Evolutionary conservation across 768 basidiomycete genomes (phyloP), one percentile per base, ranked within the genome.

Genomic region (Trametes elegans): DNA sequence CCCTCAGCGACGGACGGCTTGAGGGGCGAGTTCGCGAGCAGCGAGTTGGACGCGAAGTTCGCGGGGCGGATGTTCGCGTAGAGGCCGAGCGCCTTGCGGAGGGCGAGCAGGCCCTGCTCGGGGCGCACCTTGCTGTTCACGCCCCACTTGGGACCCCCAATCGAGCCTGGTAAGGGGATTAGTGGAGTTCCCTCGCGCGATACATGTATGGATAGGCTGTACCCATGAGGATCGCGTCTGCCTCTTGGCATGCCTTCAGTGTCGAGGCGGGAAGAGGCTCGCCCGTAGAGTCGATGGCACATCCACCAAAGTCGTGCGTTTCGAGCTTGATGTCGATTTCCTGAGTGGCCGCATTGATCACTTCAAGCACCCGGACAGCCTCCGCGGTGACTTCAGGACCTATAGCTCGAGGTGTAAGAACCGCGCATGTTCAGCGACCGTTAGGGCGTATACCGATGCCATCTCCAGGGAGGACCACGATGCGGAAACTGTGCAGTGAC

Each of bases 111-210:
- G 50, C 97, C 97, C 57, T 84, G 83, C 70, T 99, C 97, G 16
- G 97, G 97, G 52, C 97, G 86, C 49, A 98, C 83, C 70, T 88
- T 87, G 57, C 83, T 80, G 53, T 85, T 82, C 3, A 95, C 88
- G 43, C 93, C 95, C 97, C 97, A 99, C 73, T 98, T 98, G 13
- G 97, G 97, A n/a, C 97, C 97, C 55, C 97, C 97, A 62, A 98
- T 90, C 18, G 96, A 88, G 62, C 96, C 96, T 98, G 53, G 19
- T 3, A 21, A 18, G 31, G 18, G 6, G 18, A 13, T 34, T 4
- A 46, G 29, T 34, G 4, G 10, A 21, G 11, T 28, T 8, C 11
- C 5, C 13, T 35, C 5, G 13, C 11, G 16, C 4, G 3, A 7
- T 21, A 18, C 11, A 3, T 28, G 28, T 16, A 6, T 13, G 1